A percentile compares a stretch with the other conserved stretches of the same genome.
phyloP scores from a whole-genome alignment of 2,329 filamentous ascomycete genomes.

The Alternaria gaisen region DNA sequence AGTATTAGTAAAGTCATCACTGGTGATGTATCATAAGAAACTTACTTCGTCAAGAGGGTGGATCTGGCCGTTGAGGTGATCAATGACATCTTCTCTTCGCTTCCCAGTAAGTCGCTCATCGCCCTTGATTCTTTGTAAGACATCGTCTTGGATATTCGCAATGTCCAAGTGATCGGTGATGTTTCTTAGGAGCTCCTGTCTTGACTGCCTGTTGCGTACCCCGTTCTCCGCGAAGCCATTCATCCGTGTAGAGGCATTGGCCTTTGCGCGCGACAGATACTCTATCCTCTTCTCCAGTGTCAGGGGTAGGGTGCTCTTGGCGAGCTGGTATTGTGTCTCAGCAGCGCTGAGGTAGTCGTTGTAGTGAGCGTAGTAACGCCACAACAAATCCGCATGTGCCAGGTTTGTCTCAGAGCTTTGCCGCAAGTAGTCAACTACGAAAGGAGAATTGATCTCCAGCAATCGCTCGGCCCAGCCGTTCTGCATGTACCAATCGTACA shows the following conservation, averaged over 20 bases:
- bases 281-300: conserved; percentile 86
- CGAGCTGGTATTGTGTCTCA: conserved; percentile 82
- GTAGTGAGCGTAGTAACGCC: conserved; percentile 88
- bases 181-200: conserved; percentile 85
- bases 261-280: conserved; percentile 88
- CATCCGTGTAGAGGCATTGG: conserved; percentile 86
- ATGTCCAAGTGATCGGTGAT: conserved; percentile 89
- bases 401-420: conserved; percentile 76
- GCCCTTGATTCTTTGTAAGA: conserved; percentile 77
- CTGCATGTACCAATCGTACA: conserved; percentile 97
- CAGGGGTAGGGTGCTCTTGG: conserved; percentile 81
- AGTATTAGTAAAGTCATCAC: conserved; percentile 22
- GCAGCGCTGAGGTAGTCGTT: conserved; percentile 87
- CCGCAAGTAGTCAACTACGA: conserved; percentile 85
- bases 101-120: conserved; percentile 75
- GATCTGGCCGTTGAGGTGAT: conserved; percentile 79
- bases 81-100: conserved; percentile 70
- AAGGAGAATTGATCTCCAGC: conserved; percentile 82
- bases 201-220: conserved; percentile 69
- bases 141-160: conserved; percentile 92
- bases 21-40: conserved; percentile 23
- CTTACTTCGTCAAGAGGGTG: conserved; percentile 78
- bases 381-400: conserved; percentile 87
- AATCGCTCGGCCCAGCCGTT: conserved; percentile 87
- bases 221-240: conserved; percentile 69